Evolutionary conservation across 2,329 filamentous ascomycete species (phyloP).

Genomic region (Rhytidhysteron rufulum): DNA sequence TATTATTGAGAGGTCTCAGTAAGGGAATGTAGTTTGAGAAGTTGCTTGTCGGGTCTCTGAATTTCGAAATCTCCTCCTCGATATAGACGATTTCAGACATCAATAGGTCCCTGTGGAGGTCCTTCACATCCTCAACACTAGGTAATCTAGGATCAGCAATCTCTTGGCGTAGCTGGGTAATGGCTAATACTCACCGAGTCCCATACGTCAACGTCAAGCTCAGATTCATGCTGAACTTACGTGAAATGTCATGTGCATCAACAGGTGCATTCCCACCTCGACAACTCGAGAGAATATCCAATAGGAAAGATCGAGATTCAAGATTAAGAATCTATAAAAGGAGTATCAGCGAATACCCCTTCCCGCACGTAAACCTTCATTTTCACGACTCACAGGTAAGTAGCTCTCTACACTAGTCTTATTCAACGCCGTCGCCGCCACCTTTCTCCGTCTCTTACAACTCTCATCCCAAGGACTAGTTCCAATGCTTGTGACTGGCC

Average conservation of each 20-base stretch:
- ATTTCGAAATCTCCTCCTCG: constrained; percentile 8
- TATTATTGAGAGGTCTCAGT: constrained; percentile 7
- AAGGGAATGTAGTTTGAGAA: constrained; percentile 11
- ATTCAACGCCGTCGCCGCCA: constrained; percentile 8
- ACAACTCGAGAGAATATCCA: background rate
- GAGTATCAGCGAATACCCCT: too few species aligned
- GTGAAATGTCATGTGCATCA: background rate
- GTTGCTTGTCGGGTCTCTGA: constrained; percentile 10
- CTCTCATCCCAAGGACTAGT: constrained; percentile 10
- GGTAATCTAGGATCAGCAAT: background rate
- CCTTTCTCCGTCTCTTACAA: constrained; percentile 9
- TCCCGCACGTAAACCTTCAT: too few species aligned
- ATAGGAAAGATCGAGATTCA: background rate
- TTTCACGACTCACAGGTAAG: too few species aligned
- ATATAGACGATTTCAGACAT: constrained; percentile 8
- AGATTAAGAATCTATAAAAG: background rate
- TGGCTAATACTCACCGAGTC: background rate
- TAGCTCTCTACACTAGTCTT: constrained; percentile 7
- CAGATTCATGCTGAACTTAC: background rate
- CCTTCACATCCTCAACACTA: background rate
- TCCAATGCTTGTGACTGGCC: constrained; percentile 10
- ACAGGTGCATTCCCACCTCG: background rate
- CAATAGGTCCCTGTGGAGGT: background rate
- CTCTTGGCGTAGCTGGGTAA: background rate
- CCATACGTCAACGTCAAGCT: background rate